phyloP scores from a whole-genome alignment of 257 asterid genomes.

The Solanum sparsipilum region DNA sequence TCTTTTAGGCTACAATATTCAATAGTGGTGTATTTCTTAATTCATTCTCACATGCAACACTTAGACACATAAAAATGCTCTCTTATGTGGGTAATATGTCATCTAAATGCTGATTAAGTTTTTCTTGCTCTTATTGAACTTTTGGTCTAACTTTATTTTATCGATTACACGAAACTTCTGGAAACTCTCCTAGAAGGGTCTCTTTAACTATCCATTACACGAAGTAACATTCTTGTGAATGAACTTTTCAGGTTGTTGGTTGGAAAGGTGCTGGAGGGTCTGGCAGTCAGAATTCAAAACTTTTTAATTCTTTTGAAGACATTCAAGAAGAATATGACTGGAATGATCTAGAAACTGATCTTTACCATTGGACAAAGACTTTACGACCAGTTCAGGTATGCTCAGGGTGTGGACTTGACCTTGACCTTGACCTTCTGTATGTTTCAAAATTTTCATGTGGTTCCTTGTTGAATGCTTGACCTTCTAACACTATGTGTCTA shows the following conservation, averaged over 20 bases:
- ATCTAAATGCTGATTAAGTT: background rate
- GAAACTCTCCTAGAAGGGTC: background rate
- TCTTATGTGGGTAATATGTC: background rate
- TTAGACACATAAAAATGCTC: background rate
- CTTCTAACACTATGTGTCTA: conserved; percentile 6
- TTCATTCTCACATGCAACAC: background rate
- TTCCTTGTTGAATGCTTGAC: background rate
- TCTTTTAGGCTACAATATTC: background rate
- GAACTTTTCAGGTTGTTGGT: conserved; percentile 60
- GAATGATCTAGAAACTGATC: conserved; percentile 62
- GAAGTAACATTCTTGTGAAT: background rate
- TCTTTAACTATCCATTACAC: background rate
- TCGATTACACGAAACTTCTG: background rate
- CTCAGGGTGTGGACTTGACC: conserved; percentile 20
- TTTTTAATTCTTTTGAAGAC: conserved; percentile 17
- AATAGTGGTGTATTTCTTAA: background rate
- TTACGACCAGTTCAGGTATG: conserved; percentile 92
- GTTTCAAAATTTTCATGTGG: background rate
- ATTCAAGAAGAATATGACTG: conserved; percentile 51
- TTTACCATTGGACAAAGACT: conserved; percentile 68
- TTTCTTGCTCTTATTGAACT: background rate
- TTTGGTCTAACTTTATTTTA: background rate
- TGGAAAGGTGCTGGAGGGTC: conserved; percentile 35
- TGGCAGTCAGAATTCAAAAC: conserved; percentile 29
- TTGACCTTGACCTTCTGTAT: conserved; percentile 2